phyloP scores from a whole-genome alignment of 2,329 filamentous ascomycete genomes.

The Anthostomella pinea region DNA sequence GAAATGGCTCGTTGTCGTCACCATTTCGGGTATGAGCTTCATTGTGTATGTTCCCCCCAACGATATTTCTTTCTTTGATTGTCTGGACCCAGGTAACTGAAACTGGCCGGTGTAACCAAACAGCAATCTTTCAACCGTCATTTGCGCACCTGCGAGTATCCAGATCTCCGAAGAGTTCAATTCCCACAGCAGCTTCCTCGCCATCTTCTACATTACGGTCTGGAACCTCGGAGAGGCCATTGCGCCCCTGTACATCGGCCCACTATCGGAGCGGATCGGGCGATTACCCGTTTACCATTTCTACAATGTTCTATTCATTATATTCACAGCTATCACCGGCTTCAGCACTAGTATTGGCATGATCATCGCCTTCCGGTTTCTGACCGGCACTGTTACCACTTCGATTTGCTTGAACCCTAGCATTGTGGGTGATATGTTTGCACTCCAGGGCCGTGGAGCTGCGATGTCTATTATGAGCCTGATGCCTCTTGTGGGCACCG shows the following conservation, averaged over 20 bases:
- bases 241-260: constrained; percentile 3
- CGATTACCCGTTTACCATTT: constrained; percentile 2
- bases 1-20: too few species aligned
- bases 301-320: constrained; percentile 3
- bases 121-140: too few species aligned
- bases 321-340: constrained; percentile 2
- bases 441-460: constrained; percentile 1
- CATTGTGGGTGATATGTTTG: constrained; percentile 3
- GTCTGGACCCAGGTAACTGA: too few species aligned
- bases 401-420: constrained; percentile 5
- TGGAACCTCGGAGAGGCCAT: constrained; percentile 3
- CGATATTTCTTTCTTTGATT: too few species aligned
- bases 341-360: constrained; percentile 3
- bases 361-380: constrained; percentile 4
- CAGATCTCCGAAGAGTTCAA: constrained; percentile 4
- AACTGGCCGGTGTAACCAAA: too few species aligned
- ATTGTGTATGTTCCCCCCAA: too few species aligned
- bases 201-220: constrained; percentile 6
- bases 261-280: constrained; percentile 6
- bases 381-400: constrained; percentile 1
- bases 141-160: constrained; percentile 2
- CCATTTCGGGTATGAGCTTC: too few species aligned
- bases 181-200: constrained; percentile 1
- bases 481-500: constrained; percentile 3
- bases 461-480: constrained; percentile 4